These are phyloP conservation scores for Termitomyces sp. DNA, from an alignment of 768 basidiomycete genomes.

Conservation along the genomic window DNA sequence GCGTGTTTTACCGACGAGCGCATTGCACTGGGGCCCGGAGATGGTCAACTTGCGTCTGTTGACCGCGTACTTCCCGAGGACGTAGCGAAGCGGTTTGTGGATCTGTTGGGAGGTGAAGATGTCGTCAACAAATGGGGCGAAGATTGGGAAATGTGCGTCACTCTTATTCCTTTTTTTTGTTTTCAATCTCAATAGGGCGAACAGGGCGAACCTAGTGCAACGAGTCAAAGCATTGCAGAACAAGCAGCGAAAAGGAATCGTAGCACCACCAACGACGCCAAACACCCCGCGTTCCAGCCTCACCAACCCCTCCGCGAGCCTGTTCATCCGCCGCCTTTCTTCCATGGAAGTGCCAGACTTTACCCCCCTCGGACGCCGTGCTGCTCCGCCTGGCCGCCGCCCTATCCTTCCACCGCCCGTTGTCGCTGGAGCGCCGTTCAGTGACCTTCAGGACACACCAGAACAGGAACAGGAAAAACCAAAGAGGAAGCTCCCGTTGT, in stretches of 20 bases:
- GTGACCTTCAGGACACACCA: constrained; percentile 20
- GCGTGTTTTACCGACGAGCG: constrained; percentile 75
- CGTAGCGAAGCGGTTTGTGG: constrained; percentile 62
- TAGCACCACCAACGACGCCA: constrained; percentile 56
- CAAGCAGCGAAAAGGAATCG: constrained; percentile 56
- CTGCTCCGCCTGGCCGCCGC: constrained; percentile 24
- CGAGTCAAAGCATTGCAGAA: constrained; percentile 56
- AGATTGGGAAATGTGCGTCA: constrained; percentile 57
- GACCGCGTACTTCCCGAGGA: constrained; percentile 51
- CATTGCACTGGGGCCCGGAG: constrained; percentile 43
- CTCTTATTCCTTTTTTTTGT: not conserved
- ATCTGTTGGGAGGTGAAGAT: constrained; percentile 45
- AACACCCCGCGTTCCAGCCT: constrained; percentile 23
- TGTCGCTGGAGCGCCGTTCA: constrained; percentile 31
- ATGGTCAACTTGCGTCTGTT: constrained; percentile 42
- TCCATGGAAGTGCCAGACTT: constrained; percentile 52
- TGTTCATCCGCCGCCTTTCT: constrained; percentile 11
- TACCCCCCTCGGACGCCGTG: constrained; percentile 43
- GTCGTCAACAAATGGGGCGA: constrained; percentile 40
- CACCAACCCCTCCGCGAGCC: not conserved
- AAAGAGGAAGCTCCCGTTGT: constrained; percentile 33
- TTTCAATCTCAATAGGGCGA: not conserved
- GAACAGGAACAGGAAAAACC: constrained; percentile 9
- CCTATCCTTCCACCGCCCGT: constrained; percentile 22
- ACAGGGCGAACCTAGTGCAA: constrained; percentile 50